Conservation (phyloP, 805 yeast genomes). For the Candida alai region DNA sequence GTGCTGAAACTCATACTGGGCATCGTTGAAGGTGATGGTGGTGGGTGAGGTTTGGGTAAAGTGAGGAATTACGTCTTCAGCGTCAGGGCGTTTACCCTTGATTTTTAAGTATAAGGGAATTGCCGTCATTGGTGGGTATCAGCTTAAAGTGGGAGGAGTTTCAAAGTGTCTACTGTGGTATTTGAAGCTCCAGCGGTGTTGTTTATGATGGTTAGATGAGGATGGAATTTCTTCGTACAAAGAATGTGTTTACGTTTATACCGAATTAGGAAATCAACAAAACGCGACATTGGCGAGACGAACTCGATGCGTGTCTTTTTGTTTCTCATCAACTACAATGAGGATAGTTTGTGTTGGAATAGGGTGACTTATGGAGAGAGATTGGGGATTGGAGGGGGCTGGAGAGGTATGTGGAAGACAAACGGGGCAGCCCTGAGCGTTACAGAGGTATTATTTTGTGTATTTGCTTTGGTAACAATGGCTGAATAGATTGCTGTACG, state of each 20-base stretch:
- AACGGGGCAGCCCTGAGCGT: too few relatives aligned
- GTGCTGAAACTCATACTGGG: constrained; percentile 19
- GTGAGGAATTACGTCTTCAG: constrained; percentile 6
- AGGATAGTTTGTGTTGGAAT: too few relatives aligned
- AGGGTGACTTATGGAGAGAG: too few relatives aligned
- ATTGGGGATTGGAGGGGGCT: too few relatives aligned
- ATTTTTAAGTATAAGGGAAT: constrained; percentile 26
- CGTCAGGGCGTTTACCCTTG: constrained; percentile 10
- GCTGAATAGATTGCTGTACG: too few relatives aligned
- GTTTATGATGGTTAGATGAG: not conserved
- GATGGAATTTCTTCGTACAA: constrained; percentile 2
- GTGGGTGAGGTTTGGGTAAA: constrained; percentile 11
- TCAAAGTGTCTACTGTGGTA: not conserved
- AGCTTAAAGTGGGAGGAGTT: not conserved
- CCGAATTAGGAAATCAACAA: constrained; percentile 9
- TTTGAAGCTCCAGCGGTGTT: too few relatives aligned
- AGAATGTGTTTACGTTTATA: constrained; percentile 2
- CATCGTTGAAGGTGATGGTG: constrained; percentile 18
- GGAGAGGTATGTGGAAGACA: too few relatives aligned
- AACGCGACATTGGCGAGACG: not conserved
- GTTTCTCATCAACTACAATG: too few relatives aligned
- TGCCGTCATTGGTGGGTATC: constrained; percentile 1
- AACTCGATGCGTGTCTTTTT: too few relatives aligned
- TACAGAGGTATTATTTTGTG: too few relatives aligned
- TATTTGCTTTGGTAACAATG: too few relatives aligned